Conservation (phyloP, 169 alveolate species). For the Neospora caninum region DNA sequence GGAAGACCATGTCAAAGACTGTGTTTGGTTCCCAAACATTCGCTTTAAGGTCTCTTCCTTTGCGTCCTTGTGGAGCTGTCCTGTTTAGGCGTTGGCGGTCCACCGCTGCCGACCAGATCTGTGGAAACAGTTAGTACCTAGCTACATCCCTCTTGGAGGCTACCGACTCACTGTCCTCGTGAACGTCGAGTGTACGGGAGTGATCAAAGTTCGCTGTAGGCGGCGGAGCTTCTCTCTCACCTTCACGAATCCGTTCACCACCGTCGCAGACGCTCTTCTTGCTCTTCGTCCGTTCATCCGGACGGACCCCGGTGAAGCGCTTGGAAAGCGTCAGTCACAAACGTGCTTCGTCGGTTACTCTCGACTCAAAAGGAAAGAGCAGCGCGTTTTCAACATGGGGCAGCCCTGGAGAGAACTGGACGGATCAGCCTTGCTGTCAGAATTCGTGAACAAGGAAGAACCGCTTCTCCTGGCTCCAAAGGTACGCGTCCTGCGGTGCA, state of each 20-base stretch:
- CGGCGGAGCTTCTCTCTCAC: neutral
- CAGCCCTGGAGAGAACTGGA: neutral
- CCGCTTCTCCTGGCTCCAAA: neutral
- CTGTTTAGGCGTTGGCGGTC: neutral
- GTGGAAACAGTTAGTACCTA: neutral
- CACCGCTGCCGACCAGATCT: neutral
- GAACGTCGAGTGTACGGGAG: neutral
- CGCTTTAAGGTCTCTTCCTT: too few relatives aligned
- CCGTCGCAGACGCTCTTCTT: neutral
- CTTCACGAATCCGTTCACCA: neutral
- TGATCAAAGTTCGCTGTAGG: neutral
- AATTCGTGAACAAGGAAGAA: neutral
- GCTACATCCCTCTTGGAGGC: neutral
- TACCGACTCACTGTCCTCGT: neutral
- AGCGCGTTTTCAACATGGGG: neutral
- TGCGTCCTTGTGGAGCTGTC: too few relatives aligned
- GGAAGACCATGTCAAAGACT: too few relatives aligned
- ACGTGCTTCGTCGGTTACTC: slow-evolving; percentile 6
- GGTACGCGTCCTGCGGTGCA: neutral
- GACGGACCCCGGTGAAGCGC: neutral
- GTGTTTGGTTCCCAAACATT: too few relatives aligned
- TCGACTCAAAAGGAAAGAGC: neutral
- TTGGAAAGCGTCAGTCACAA: neutral
- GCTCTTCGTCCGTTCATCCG: neutral
- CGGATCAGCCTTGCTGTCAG: neutral